phyloP scores from a whole-genome alignment of 164 flowering plant genomes.

The Macadamia tetraphylla region DNA sequence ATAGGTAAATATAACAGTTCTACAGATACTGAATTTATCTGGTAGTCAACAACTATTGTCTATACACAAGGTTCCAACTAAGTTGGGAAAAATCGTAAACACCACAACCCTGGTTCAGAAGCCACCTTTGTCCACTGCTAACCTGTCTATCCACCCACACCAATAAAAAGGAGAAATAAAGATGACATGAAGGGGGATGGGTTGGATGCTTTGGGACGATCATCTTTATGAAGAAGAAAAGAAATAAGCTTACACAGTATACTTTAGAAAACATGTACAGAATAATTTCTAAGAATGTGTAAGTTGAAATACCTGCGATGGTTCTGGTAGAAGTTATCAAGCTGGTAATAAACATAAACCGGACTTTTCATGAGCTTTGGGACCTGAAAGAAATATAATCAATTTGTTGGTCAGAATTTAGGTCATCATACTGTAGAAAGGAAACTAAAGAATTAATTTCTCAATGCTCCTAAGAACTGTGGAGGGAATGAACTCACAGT shows the following conservation, averaged over 20 bases:
- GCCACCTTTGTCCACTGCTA: neutral
- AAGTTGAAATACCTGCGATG: constrained; percentile 54
- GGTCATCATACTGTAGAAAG: no score
- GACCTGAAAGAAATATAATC: constrained; percentile 36
- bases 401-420: neutral
- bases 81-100: neutral
- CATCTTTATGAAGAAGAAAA: neutral
- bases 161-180: no score
- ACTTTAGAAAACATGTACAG: neutral
- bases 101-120: neutral
- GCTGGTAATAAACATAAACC: constrained; percentile 65
- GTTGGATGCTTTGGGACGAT: neutral
- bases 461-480: neutral
- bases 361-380: constrained; percentile 63
- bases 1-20: no score
- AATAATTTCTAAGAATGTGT: neutral
- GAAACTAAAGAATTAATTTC: neutral
- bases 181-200: neutral
- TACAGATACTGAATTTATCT: no score
- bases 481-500: constrained; percentile 30
- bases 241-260: neutral
- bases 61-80: no score
- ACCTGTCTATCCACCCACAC: neutral
- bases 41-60: neutral
- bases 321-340: constrained; percentile 75